Conservation (phyloP, 2,329 filamentous ascomycete species). For the Tolypocladium endophyticum region DNA sequence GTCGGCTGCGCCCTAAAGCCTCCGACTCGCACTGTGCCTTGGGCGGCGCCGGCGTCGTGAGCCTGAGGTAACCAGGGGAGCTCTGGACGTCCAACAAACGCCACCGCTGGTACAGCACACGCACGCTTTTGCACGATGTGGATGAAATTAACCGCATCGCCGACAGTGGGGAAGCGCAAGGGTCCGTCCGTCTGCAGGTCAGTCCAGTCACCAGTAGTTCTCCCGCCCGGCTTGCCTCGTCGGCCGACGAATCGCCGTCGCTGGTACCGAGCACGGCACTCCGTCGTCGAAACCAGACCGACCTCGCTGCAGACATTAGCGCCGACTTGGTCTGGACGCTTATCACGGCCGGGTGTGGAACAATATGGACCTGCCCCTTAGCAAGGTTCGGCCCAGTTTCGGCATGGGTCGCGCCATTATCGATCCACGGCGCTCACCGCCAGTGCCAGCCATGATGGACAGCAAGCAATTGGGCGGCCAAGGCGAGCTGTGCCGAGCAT, state of each 20-base stretch:
- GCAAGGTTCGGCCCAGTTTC: neutral
- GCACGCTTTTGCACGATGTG: neutral
- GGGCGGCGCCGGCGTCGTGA: neutral
- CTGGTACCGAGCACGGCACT: neutral
- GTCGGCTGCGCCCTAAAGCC: neutral
- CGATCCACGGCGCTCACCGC: neutral
- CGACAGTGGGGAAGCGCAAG: neutral
- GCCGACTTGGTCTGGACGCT: slow-evolving; percentile 1
- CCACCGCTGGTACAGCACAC: neutral
- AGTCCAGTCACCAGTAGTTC: neutral
- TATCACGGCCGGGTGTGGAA: slow-evolving; percentile 1
- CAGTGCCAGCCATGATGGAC: neutral
- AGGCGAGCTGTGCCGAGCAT: neutral
- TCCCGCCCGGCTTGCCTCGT: neutral
- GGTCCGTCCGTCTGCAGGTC: neutral
- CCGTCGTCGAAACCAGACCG: neutral
- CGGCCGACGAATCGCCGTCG: neutral
- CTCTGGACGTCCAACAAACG: neutral
- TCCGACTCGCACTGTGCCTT: neutral
- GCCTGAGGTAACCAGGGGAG: too few relatives aligned
- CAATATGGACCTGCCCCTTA: neutral
- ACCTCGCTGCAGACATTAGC: slow-evolving; percentile 2
- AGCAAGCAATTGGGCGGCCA: neutral
- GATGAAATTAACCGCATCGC: neutral
- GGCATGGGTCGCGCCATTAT: neutral